Base-by-base conservation (phyloP, 495 filamentous ascomycete species). In the Penicillium alfredii region DNA sequence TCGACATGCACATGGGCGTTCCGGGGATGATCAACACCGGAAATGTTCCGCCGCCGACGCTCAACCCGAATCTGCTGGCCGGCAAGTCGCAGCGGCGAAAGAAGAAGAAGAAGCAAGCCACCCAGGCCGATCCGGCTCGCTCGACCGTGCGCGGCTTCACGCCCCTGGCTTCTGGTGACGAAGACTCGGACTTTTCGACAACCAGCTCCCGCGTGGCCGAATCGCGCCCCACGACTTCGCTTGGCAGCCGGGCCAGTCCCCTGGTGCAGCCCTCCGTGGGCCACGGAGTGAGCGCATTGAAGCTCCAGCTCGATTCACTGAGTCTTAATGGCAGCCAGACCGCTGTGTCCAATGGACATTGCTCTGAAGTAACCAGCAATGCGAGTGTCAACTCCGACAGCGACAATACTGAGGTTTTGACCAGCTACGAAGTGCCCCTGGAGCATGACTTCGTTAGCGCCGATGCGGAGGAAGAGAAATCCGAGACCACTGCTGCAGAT, bases 371-470 rank as follows among this genome's bases (percentile, higher is more conserved):
- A 12, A 62, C 69, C 16, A 76, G 69, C 49, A 76, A 73, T 38
- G 68, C 71, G 13, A 76, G 76, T 47, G 66, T 68, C 1, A 65
- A 66, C 22, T 84, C 81, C 6, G 77, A 79, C 20, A 68, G 46
- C 41, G 60, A 58, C 64, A 72, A 64, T 55, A 80, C 64, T 2
- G 70, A 78, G 41, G 58, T 69, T 9, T 64, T 78, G 60, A 78
- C 78, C n/a, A 84, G 80, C 49, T 97, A 97, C 49, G 88, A 96
- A 62, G 78, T 98, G 37, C 77, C 81, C 26, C 67, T 98, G 21
- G 86, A 94, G 36, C 61, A 88, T 28, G 92, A 95, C 58, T 98
- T 94, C 45, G 73, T 86, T 27, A 88, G 84, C 51, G 70, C 82
- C 13, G 85, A 81, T 44, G 74, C 78, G 3, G 51, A 58, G 9